Percentiles rank a stretch among this genome's conserved stretches.
Evolutionary conservation across 441 rosid genomes (phyloP).

Genomic region (Adansonia gregorii): DNA sequence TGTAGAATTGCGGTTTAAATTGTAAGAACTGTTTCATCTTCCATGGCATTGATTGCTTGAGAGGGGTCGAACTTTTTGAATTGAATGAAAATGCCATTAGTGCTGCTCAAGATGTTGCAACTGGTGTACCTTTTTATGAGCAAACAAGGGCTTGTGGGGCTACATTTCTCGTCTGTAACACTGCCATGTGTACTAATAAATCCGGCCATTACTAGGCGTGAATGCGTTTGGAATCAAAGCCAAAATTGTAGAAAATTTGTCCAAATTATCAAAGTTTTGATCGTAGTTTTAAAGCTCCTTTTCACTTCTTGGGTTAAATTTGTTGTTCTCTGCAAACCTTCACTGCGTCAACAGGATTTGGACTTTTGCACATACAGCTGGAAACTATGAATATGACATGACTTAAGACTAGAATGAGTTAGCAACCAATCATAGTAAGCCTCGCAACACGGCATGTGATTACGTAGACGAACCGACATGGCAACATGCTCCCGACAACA

Average conservation of each 20-base stretch:
- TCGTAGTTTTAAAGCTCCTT: neutral
- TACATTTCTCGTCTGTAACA: constrained; percentile 5
- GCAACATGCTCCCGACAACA: constrained; percentile 22
- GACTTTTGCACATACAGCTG: neutral
- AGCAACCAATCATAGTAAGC: neutral
- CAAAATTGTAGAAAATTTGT: neutral
- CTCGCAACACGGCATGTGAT: constrained; percentile 37
- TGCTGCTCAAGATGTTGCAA: neutral
- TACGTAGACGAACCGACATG: constrained; percentile 23
- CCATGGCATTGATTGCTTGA: constrained; percentile 32
- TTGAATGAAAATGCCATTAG: constrained; percentile 18
- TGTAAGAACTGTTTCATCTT: constrained; percentile 30
- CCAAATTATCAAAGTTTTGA: neutral
- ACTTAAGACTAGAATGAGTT: neutral
- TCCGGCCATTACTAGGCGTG: neutral
- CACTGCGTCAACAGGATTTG: neutral
- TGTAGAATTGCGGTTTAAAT: constrained; percentile 24
- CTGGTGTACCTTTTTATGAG: neutral
- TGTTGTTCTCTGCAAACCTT: neutral
- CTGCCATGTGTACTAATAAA: neutral
- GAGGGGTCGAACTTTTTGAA: constrained; percentile 16
- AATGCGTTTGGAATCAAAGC: constrained; percentile 24
- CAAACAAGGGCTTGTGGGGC: neutral
- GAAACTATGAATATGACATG: constrained; percentile 1
- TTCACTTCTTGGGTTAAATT: neutral